Evolutionary conservation across 2,329 filamentous ascomycete genomes (phyloP).

Genomic region (Phialophora macrospora): DNA sequence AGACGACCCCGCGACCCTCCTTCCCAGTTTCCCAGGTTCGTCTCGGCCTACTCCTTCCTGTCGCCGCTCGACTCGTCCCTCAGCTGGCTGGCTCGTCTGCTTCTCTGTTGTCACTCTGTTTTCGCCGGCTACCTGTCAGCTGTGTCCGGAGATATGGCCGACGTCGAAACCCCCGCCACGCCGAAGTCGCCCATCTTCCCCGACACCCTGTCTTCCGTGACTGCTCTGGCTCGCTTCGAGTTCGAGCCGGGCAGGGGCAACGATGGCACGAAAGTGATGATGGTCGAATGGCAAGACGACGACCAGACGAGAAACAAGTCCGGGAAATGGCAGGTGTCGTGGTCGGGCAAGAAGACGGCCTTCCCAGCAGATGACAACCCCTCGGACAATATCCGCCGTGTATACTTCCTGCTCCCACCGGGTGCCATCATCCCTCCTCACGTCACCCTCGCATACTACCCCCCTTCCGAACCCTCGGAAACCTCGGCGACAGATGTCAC

Average conservation of each 20-base stretch:
- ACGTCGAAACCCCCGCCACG: constrained; percentile 30
- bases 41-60: constrained; percentile 9
- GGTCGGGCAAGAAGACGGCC: constrained; percentile 78
- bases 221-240: constrained; percentile 81
- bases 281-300: constrained; percentile 86
- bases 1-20: not conserved
- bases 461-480: constrained; percentile 48
- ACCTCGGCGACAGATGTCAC: constrained; percentile 33
- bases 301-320: constrained; percentile 53
- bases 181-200: constrained; percentile 33
- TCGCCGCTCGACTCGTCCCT: constrained; percentile 2
- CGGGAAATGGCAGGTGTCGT: constrained; percentile 76
- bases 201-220: constrained; percentile 46
- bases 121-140: not conserved
- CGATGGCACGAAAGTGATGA: constrained; percentile 86
- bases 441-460: constrained; percentile 66
- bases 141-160: constrained; percentile 18
- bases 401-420: constrained; percentile 82
- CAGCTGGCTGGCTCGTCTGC: not conserved
- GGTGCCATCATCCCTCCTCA: constrained; percentile 72
- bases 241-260: constrained; percentile 78
- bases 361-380: constrained; percentile 67
- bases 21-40: constrained; percentile 2
- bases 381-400: constrained; percentile 61
- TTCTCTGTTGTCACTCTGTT: not conserved